Evolutionary conservation across 2,329 filamentous ascomycete species (phyloP), one percentile per base, ranked within the genome.

Genomic region (Curvularia verruculosa): DNA sequence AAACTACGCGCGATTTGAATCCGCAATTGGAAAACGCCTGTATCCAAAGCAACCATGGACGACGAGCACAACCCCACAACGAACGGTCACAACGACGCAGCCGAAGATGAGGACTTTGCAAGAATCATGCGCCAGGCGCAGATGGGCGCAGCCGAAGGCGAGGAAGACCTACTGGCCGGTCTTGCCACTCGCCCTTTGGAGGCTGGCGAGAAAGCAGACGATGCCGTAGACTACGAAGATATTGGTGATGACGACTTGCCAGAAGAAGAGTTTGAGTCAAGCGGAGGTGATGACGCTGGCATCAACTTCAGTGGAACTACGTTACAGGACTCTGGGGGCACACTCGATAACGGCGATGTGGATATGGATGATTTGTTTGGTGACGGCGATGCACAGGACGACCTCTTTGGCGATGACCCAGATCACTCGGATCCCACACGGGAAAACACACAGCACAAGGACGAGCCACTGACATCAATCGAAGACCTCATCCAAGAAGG

Each of bases 201-300:
- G 50, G 66, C 74, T 50, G 84, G 83, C 19, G 89, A 92, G 75
- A 99, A 99, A 77, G 94, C 92, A 52, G 92, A 92, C 58, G 91
- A 98, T 78, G 95, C 95, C 39, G 80, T 95, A 60, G 95, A 99
- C 72, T 99, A 84, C 68, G 92, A 91, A 72, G 91, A 96, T 71
- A 93, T 98, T 60, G 89, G 89, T 64, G 94, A 98, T 73, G 92
- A 96, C 72, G 93, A 97, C 61, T 83, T 96, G 7, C 89, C 92
- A 6, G 91, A 95, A 61, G 88, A 91, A 58, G 84, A 87, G 56
- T 65, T 67, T 21, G 63, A 59, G 29, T 48, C 40, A 41, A 68
- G 63, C 37, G 66, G 64, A 10, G 61, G 59, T 43, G 67, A 64
- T 29, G 63, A 56, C 28, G 55, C 63, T 34, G 60, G 58, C 21